Base-by-base conservation (phyloP, 164 flowering plant genomes). In the Aristolochia fimbriata region DNA sequence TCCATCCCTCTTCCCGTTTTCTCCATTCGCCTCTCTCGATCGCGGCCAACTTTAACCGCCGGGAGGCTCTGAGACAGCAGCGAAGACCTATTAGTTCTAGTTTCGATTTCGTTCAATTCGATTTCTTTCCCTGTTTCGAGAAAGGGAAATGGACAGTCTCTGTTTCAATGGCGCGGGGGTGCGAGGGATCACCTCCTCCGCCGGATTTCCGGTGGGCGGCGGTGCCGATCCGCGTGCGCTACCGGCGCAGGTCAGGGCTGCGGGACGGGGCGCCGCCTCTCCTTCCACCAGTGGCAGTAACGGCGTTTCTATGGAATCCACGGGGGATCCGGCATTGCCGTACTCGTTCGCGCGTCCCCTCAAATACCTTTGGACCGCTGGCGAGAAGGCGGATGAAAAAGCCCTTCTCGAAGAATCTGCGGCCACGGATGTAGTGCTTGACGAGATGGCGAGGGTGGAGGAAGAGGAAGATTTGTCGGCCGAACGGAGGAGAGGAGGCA, bases 321-420 rank as follows among this genome's bases (percentile, higher is more conserved):
- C 59, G 9, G 27, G 65, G 1, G 43, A 70, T 13, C 8, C 61
- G 8, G 58, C 68, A 6, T 52, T 62, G 15, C 31, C 45, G 56
- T 81, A 82, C 49, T 73, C 83, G n/a, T 80, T 83, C 31, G 71
- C 68, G 47, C 62, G 69, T 60, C 87, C 93, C 0, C 61, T 87
- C 58, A 77, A 71, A 64, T 84, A 82, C 51, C 48, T 86, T 19
- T 86, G 88, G 87, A 63, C 75, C 0, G 71, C 63, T 0, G 57
- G 71, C 15, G 66, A 60, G 4, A 68, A 23, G 37, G 3, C 66
- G 15, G 58, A 57, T n/a, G 71, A 55, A 2, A 80, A 73, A 21
- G 30, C 72, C 23, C 77, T 84, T 15, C 54, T 72, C 6, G 83
- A 78, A 59, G 88, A 79, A 57, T 53, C 33, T 16, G 67, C 3